These are phyloP conservation scores for Solanum chaucha DNA, from an alignment of 257 asterid genomes.

Conservation along the genomic window DNA sequence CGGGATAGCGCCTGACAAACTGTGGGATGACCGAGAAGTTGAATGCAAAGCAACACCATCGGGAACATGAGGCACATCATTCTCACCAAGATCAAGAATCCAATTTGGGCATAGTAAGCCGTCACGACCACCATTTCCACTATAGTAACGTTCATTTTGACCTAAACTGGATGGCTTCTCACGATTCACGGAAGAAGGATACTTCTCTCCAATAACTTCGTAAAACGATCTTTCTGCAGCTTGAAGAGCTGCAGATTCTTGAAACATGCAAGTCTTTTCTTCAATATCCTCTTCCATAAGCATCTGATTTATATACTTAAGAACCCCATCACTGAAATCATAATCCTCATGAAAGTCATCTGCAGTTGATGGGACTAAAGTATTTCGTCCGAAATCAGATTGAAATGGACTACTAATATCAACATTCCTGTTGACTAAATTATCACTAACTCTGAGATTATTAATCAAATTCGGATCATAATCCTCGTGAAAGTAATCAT, in stretches of 20 bases:
- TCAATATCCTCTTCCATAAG: conserved; percentile 76
- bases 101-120: conserved; percentile 25
- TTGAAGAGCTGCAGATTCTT: conserved; percentile 49
- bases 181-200: conserved; percentile 32
- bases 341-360: conserved; percentile 31
- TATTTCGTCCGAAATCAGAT: background rate
- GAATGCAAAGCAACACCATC: conserved; percentile 15
- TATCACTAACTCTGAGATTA: background rate
- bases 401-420: background rate
- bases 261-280: conserved; percentile 44
- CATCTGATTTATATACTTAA: conserved; percentile 57
- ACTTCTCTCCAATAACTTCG: conserved; percentile 49
- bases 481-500: background rate
- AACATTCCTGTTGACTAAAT: background rate
- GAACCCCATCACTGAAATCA: conserved; percentile 41
- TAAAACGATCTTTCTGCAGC: conserved; percentile 64
- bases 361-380: background rate
- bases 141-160: conserved; percentile 1
- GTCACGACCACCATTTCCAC: background rate
- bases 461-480: background rate
- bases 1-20: conserved; percentile 28
- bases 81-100: conserved; percentile 12
- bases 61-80: background rate
- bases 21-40: conserved; percentile 24
- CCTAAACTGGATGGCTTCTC: conserved; percentile 13